Evolutionary conservation across 2,329 filamentous ascomycete species (phyloP), one percentile per base, ranked within the genome.

Genomic region (Cytospora piceicola): DNA sequence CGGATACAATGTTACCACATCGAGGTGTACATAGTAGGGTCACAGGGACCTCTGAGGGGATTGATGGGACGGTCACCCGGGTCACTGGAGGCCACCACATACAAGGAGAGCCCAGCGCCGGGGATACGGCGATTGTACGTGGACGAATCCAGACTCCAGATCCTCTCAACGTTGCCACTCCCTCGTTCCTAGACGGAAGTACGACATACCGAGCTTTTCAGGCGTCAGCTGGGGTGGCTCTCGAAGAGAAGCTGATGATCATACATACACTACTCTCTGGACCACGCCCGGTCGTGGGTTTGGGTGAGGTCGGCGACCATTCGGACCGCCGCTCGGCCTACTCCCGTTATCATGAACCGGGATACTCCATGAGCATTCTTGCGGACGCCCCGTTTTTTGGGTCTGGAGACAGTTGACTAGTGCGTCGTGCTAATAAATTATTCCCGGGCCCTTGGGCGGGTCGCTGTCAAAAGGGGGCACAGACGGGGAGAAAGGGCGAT

Each of bases 401-500:
- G 42, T 24, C 46, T 49, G 46, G 46, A 49, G n/a, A 49, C n/a
- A 8, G 34, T 24, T 8, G 42, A 24, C 46, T 49, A 24, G 46
- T 49, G 46, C 22, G 42, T 15, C 42, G 46, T 49, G 46, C 46
- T 24, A 49, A 36, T 29, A 29, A 29, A 42, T 49, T 49, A 14
- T 49, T 24, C 46, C 11, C 11, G n/a, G 46, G n/a, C 17, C 22
- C 46, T 49, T 20, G 46, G 46, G 46, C 46, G 46, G 46, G 46
- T 49, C 46, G 46, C n/a, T 49, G n/a, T 49, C 46, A 49, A 46
- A 22, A 46, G 42, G 46, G 39, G n/a, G 46, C 46, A 49, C 46
- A 49, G 46, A 49, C n/a, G 46, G 46, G n/a, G n/a, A 24, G 46
- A 49, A n/a, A 49, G n/a, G 46, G 46, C n/a, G 46, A 49, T 24